These are phyloP conservation scores for Paraphoma sp. DNA, from an alignment of 2,329 filamentous ascomycete species.

Conservation along the genomic window DNA sequence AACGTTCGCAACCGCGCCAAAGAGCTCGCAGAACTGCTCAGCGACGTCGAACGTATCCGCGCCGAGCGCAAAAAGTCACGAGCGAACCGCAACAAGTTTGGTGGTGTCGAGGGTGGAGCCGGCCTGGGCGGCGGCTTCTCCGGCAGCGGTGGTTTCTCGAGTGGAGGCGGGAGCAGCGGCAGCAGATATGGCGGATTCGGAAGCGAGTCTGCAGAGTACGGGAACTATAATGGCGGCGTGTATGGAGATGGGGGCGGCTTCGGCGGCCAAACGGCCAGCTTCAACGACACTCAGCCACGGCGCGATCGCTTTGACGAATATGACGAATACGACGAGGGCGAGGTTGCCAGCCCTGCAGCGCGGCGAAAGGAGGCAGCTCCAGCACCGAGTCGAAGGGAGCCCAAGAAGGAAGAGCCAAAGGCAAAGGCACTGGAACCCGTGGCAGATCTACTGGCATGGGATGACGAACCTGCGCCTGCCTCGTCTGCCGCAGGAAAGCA, in stretches of 20 bases:
- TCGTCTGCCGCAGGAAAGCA: constrained; percentile 54
- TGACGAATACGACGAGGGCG: constrained; percentile 89
- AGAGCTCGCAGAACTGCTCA: constrained; percentile 90
- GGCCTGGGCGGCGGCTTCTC: constrained; percentile 61
- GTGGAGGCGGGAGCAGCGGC: constrained; percentile 59
- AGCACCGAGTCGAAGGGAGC: constrained; percentile 47
- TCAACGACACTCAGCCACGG: constrained; percentile 68
- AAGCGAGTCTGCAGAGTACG: constrained; percentile 65
- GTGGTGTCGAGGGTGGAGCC: constrained; percentile 85
- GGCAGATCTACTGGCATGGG: constrained; percentile 90
- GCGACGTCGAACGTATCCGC: constrained; percentile 87
- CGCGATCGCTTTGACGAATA: constrained; percentile 93
- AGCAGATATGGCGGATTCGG: constrained; percentile 89
- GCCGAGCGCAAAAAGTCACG: constrained; percentile 84
- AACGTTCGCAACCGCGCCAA: constrained; percentile 97
- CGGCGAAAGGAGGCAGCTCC: constrained; percentile 57
- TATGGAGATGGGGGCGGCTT: constrained; percentile 97
- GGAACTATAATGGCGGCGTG: constrained; percentile 75
- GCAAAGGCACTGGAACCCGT: constrained; percentile 77
- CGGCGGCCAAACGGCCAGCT: constrained; percentile 73
- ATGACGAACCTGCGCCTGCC: constrained; percentile 70
- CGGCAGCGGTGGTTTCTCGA: constrained; percentile 70
- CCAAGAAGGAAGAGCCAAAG: constrained; percentile 74
- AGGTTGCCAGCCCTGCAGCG: constrained; percentile 58
- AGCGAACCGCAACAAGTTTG: constrained; percentile 90